Conservation (phyloP, 306 rosid genomes). For the Quercus wislizeni region DNA sequence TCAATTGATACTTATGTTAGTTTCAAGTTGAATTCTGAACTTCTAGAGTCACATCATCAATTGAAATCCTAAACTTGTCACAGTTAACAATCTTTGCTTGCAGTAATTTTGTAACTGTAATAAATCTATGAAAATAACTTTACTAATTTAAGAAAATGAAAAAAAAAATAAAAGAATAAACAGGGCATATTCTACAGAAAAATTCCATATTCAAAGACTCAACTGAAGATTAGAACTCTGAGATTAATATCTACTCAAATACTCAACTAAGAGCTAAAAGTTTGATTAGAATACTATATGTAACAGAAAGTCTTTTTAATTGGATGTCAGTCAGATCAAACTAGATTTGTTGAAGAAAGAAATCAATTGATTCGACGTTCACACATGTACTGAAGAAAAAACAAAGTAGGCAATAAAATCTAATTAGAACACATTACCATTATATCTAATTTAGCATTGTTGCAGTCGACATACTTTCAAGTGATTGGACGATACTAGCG, state of each 20-base stretch:
- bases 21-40: no score
- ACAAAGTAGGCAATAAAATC: no score
- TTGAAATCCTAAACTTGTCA: no score
- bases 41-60: no score
- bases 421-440: no score
- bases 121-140: not conserved
- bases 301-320: not conserved
- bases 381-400: no score
- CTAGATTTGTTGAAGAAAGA: conserved; percentile 59
- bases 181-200: not conserved
- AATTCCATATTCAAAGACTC: not conserved
- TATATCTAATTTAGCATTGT: no score
- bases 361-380: no score
- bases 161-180: not conserved
- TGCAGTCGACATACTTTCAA: no score
- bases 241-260: not conserved
- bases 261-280: not conserved
- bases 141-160: not conserved
- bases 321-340: conserved; percentile 62
- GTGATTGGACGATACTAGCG: no score
- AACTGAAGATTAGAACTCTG: not conserved
- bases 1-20: no score
- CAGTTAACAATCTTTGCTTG: not conserved
- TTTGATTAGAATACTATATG: conserved; percentile 4
- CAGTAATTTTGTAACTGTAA: not conserved